Percentiles rank a stretch among this genome's conserved stretches.
Conservation (phyloP, 441 rosid species). For the Geranium incanum region DNA sequence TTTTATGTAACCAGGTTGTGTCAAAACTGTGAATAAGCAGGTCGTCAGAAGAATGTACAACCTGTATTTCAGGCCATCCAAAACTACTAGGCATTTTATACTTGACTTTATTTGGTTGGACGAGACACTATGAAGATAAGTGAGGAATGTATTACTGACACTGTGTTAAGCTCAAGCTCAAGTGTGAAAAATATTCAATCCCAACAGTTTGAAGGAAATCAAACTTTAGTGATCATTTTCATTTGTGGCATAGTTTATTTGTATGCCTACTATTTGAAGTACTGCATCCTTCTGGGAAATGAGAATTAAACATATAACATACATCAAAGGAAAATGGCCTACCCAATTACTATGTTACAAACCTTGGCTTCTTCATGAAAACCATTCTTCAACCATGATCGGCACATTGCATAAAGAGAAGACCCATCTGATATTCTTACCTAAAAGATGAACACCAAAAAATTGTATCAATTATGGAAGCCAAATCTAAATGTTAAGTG, state of each 20-base stretch:
- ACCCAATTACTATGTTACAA: conserved; percentile 11
- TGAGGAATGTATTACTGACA: no score
- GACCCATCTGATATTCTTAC: conserved; percentile 60
- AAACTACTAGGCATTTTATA: neutral
- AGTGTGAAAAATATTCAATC: neutral
- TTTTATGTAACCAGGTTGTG: no score
- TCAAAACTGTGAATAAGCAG: neutral
- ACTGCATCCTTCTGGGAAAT: neutral
- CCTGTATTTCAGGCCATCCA: neutral
- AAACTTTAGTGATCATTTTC: neutral
- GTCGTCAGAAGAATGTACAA: neutral
- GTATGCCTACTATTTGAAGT: neutral
- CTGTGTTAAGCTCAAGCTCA: neutral
- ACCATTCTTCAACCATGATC: conserved; percentile 92
- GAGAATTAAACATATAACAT: neutral
- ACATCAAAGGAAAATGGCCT: neutral
- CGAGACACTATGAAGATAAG: neutral
- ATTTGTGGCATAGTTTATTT: neutral
- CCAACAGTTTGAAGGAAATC: neutral
- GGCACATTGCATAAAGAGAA: conserved; percentile 72
- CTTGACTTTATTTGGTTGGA: neutral
- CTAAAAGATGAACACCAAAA: conserved; percentile 27
- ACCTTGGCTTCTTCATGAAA: conserved; percentile 69
- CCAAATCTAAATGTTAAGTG: neutral
- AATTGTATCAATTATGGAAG: neutral